Percentiles rank a stretch among this genome's conserved stretches.
These are phyloP conservation scores for Plasmodium sp. DNA, from an alignment of 169 alveolate species.

Conservation along the genomic window DNA sequence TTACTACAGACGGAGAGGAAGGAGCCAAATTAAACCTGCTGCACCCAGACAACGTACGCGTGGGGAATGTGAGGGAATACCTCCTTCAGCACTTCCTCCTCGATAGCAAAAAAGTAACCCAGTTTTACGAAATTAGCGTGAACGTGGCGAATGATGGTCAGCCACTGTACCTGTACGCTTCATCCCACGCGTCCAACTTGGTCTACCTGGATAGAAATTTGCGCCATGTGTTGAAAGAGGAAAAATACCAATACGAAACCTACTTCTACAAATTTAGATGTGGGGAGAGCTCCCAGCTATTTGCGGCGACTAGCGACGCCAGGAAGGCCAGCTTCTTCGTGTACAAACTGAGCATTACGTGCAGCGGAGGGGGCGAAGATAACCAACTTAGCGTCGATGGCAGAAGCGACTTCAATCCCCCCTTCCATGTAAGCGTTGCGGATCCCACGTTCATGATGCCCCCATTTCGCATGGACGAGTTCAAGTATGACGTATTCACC, in stretches of 20 bases:
- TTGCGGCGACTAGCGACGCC: not conserved
- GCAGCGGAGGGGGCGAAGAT: not conserved
- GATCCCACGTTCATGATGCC: constrained; percentile 21
- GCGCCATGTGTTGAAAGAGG: constrained; percentile 23
- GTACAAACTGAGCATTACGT: not conserved
- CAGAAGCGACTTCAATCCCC: not conserved
- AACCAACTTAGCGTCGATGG: not conserved
- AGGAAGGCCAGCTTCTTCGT: not conserved
- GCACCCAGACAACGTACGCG: constrained; percentile 6
- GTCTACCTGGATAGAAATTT: constrained; percentile 13
- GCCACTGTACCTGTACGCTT: constrained; percentile 25
- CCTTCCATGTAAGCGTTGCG: constrained; percentile 5
- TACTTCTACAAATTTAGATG: constrained; percentile 33
- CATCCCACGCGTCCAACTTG: constrained; percentile 16
- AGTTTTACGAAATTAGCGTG: constrained; percentile 17
- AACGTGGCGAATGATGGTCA: not conserved
- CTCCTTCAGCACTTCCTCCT: not conserved
- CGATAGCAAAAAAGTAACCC: not conserved
- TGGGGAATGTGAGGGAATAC: not conserved
- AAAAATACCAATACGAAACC: constrained; percentile 26
- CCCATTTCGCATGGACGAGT: not conserved
- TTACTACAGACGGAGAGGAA: not conserved
- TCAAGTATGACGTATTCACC: constrained; percentile 28
- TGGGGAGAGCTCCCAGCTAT: not conserved
- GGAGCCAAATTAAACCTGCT: not conserved